Percentiles rank a stretch among this genome's conserved stretches.
Conservation (phyloP, 495 filamentous ascomycete genomes). For the Aspergillus kassunensis region DNA sequence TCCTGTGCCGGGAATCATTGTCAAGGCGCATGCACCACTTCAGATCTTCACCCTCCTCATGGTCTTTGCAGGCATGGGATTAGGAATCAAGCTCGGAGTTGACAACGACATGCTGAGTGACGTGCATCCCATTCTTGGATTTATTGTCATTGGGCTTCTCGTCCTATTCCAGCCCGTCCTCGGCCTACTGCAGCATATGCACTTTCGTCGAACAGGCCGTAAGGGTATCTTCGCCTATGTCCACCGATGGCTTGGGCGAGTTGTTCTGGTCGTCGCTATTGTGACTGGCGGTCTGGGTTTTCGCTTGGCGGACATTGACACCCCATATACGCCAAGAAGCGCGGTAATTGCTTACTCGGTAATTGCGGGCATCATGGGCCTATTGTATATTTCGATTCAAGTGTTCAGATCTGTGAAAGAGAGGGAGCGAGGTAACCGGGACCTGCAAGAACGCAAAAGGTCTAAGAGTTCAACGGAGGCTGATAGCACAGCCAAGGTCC, state of each 20-base stretch:
- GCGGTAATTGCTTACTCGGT: conserved; percentile 57
- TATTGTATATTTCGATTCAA: conserved; percentile 38
- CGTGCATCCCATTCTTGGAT: conserved; percentile 49
- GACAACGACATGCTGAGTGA: conserved; percentile 7
- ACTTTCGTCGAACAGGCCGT: conserved; percentile 42
- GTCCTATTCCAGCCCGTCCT: conserved; percentile 59
- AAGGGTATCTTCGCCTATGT: conserved; percentile 52
- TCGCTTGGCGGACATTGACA: conserved; percentile 36
- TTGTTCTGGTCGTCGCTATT: conserved; percentile 61
- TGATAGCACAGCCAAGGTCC: neutral
- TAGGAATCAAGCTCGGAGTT: conserved; percentile 51
- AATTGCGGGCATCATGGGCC: conserved; percentile 50
- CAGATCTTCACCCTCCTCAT: conserved; percentile 54
- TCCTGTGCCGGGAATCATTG: conserved; percentile 22
- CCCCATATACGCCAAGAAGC: conserved; percentile 16
- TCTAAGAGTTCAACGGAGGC: neutral
- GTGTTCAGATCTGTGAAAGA: conserved; percentile 1
- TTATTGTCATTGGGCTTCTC: conserved; percentile 49
- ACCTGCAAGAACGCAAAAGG: neutral
- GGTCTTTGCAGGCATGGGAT: conserved; percentile 54
- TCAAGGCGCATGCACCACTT: conserved; percentile 50
- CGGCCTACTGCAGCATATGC: conserved; percentile 58
- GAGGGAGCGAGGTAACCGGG: neutral
- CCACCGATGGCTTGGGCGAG: conserved; percentile 87
- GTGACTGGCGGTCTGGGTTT: conserved; percentile 70